Conservation (phyloP, 495 filamentous ascomycete genomes). For the Podospora australis region DNA sequence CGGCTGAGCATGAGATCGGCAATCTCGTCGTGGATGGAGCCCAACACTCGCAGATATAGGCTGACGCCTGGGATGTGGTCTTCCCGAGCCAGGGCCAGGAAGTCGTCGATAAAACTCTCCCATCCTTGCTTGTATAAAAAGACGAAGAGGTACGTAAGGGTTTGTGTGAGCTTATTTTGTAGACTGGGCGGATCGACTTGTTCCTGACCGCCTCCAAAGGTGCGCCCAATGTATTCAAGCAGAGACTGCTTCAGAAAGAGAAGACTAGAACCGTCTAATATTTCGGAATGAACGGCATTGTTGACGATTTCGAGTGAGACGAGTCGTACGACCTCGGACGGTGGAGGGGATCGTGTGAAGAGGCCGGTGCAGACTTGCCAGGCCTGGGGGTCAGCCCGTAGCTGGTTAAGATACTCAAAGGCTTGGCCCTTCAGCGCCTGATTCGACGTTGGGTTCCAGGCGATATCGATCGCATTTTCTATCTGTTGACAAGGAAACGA, state of each 20-base stretch:
- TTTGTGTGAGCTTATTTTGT: slow-evolving; percentile 97
- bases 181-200: slow-evolving; percentile 62
- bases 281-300: slow-evolving; percentile 70
- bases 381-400: slow-evolving; percentile 68
- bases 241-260: slow-evolving; percentile 66
- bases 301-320: slow-evolving; percentile 87
- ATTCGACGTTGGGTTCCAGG: slow-evolving; percentile 68
- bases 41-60: slow-evolving; percentile 80
- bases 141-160: slow-evolving; percentile 85
- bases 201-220: slow-evolving; percentile 55
- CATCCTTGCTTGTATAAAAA: slow-evolving; percentile 76
- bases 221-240: slow-evolving; percentile 65
- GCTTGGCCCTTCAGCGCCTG: slow-evolving; percentile 74
- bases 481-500: slow-evolving; percentile 49
- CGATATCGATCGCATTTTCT: slow-evolving; percentile 87
- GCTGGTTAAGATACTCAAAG: slow-evolving; percentile 76
- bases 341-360: slow-evolving; percentile 72
- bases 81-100: slow-evolving; percentile 54
- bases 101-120: slow-evolving; percentile 83
- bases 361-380: slow-evolving; percentile 83
- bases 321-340: slow-evolving; percentile 78
- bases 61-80: slow-evolving; percentile 72
- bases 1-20: slow-evolving; percentile 82
- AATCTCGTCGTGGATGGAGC: slow-evolving; percentile 93
- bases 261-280: slow-evolving; percentile 61